Base-by-base conservation (phyloP, 129 eudicot species). In the Pulicaria dysenterica region DNA sequence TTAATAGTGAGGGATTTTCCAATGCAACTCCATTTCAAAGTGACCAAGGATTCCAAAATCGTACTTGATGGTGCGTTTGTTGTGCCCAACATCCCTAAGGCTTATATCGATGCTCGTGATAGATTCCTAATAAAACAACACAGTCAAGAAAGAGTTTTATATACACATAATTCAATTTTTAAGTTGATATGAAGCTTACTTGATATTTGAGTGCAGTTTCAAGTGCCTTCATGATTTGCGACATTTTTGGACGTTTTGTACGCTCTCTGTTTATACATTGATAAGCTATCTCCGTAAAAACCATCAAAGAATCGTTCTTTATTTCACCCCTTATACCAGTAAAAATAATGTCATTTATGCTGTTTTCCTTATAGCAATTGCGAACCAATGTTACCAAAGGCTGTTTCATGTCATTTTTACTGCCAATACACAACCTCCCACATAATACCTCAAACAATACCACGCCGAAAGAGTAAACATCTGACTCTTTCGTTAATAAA, bases 11-110 rank as follows among this genome's bases (percentile, higher is more conserved):
- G 68, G 51, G 40, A 87, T 74, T 68, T 85, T 79, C 91, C 96
- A 89, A 50, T 86, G 91, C 84, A 89, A 67, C 76, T 86, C 91
- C 43, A 89, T 79, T 78, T 83, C 85, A 83, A 89, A 69, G 41
- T 73, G 60, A 58, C 91, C 83, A 1, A 83, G 80, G 80, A 81
- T 88, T 38, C 83, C 80, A 53, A 84, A 91, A 67, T 74, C 58
- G 72, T 82, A 82, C 43, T 58, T 77, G 41, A 82, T 82, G 78
- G 80, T 86, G 73, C 90, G 53, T 85, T 82, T 89, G 64, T 78
- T 84, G 58, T 11, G 49, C 17, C 86, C 81, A 3, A 86, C 92
- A 17, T 86, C 90, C 15, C 78, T 67, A 9, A 86, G 86, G 67
- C 60, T 49, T 60, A 86, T 75, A 73, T 86, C 90, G 19, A 82